phyloP scores from a whole-genome alignment of 805 yeast genomes.

The Metschnikowia gelsemii region DNA sequence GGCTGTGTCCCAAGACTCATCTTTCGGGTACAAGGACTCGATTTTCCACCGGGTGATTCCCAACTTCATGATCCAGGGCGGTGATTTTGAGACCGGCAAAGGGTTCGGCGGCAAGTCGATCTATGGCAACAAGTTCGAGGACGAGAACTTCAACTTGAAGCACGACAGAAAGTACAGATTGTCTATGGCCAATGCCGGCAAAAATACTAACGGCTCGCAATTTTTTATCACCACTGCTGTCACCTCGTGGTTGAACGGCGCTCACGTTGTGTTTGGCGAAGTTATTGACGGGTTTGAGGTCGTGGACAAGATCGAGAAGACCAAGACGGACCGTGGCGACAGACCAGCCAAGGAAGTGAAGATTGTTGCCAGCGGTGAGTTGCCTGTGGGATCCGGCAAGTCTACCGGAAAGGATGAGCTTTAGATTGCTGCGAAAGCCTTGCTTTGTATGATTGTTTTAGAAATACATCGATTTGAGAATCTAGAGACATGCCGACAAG shows the following conservation, averaged over 20 bases:
- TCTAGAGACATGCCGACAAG: too few species aligned
- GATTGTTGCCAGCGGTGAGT: slow-evolving; percentile 71
- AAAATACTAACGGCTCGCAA: slow-evolving; percentile 84
- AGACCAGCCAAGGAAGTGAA: slow-evolving; percentile 65
- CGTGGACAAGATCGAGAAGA: slow-evolving; percentile 68
- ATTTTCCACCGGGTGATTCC: slow-evolving; percentile 73
- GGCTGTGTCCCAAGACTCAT: slow-evolving; percentile 59
- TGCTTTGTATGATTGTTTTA: too few species aligned
- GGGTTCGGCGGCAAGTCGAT: slow-evolving; percentile 84
- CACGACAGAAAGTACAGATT: slow-evolving; percentile 68
- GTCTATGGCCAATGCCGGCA: slow-evolving; percentile 82
- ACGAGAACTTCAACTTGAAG: slow-evolving; percentile 71
- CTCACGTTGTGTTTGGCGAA: slow-evolving; percentile 95
- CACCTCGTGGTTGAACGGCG: slow-evolving; percentile 90
- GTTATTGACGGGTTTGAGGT: slow-evolving; percentile 86
- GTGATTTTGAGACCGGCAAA: slow-evolving; percentile 70
- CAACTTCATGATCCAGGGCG: slow-evolving; percentile 83
- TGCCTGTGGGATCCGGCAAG: slow-evolving; percentile 35
- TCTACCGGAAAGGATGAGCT: slow-evolving; percentile 30
- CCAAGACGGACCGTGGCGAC: slow-evolving; percentile 69
- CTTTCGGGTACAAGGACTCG: slow-evolving; percentile 61
- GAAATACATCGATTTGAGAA: too few species aligned
- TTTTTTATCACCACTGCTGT: slow-evolving; percentile 91
- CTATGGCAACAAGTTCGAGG: slow-evolving; percentile 69
- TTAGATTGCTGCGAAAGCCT: slow-evolving; percentile 14